These are phyloP conservation scores for Cinnamomum micranthum DNA, from an alignment of 164 flowering plant species.

Conservation along the genomic window DNA sequence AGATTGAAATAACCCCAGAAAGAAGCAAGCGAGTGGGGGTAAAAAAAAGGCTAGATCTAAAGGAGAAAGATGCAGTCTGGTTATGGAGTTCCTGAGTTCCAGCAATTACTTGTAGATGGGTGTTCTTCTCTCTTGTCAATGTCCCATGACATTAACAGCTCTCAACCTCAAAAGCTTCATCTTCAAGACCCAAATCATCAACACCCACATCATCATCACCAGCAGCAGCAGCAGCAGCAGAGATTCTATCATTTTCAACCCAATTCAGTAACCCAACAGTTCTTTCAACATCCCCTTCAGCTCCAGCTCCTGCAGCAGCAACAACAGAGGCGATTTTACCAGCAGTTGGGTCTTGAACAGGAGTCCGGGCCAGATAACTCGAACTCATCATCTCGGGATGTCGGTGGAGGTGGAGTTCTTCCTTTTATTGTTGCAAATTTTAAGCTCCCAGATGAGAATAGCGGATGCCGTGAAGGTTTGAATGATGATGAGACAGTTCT, in stretches of 20 bases:
- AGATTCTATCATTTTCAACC: not conserved
- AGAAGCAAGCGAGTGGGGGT: not conserved
- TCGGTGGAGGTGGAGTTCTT: not conserved
- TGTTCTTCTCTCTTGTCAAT: conserved; percentile 17
- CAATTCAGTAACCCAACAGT: conserved; percentile 22
- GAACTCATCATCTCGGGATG: conserved; percentile 3
- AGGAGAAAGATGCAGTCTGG: conserved; percentile 26
- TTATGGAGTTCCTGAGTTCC: conserved; percentile 18
- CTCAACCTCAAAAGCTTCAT: conserved; percentile 4
- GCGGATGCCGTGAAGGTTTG: conserved; percentile 10
- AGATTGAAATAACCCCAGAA: not conserved
- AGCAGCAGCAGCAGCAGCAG: conserved; percentile 10
- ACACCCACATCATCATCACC: conserved; percentile 2
- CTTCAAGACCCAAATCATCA: not conserved
- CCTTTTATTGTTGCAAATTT: conserved; percentile 19
- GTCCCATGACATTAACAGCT: conserved; percentile 8
- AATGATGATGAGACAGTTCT: conserved; percentile 11
- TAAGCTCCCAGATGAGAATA: conserved; percentile 15
- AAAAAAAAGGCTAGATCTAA: not conserved
- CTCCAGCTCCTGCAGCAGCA: conserved; percentile 14
- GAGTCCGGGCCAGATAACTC: not conserved
- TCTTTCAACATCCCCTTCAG: conserved; percentile 22
- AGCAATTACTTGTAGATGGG: conserved; percentile 21
- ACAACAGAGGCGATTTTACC: conserved; percentile 14
- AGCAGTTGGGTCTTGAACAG: conserved; percentile 1